These are phyloP conservation scores for Phaffia tasmanica DNA, from an alignment of 768 basidiomycete genomes.

Conservation along the genomic window DNA sequence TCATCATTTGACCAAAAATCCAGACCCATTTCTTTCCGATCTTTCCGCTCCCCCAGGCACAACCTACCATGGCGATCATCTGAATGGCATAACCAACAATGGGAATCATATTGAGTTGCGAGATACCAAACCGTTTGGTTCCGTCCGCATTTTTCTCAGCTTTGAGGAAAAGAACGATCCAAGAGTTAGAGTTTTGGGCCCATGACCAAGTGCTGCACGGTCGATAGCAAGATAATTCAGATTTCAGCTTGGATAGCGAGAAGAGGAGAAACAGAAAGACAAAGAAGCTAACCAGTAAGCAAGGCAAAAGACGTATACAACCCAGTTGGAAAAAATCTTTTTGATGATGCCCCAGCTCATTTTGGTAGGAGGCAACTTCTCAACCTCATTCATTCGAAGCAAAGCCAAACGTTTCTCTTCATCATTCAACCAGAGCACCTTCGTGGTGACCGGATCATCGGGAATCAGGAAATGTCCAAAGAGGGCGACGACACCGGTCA, in stretches of 20 bases:
- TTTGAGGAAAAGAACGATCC: conserved; percentile 31
- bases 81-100: conserved; percentile 30
- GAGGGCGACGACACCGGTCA: too few relatives aligned
- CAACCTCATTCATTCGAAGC: conserved; percentile 25
- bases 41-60: conserved; percentile 26
- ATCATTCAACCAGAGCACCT: conserved; percentile 28
- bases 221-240: neutral
- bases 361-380: conserved; percentile 26
- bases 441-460: conserved; percentile 24
- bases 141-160: conserved; percentile 29
- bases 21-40: conserved; percentile 27
- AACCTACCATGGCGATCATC: conserved; percentile 30
- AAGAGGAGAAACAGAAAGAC: neutral
- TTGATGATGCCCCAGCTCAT: conserved; percentile 21
- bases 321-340: conserved; percentile 26
- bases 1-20: conserved; percentile 28
- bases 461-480: conserved; percentile 1
- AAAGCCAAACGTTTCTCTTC: conserved; percentile 27
- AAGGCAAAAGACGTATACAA: conserved; percentile 27
- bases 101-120: conserved; percentile 29
- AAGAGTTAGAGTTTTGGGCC: conserved; percentile 29
- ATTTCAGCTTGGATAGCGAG: neutral
- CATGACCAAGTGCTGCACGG: conserved; percentile 26
- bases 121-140: conserved; percentile 24
- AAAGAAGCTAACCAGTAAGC: conserved; percentile 24